phyloP scores from a whole-genome alignment of 1,284 basidiomycete genomes.

The Moesziomyces sp. region DNA sequence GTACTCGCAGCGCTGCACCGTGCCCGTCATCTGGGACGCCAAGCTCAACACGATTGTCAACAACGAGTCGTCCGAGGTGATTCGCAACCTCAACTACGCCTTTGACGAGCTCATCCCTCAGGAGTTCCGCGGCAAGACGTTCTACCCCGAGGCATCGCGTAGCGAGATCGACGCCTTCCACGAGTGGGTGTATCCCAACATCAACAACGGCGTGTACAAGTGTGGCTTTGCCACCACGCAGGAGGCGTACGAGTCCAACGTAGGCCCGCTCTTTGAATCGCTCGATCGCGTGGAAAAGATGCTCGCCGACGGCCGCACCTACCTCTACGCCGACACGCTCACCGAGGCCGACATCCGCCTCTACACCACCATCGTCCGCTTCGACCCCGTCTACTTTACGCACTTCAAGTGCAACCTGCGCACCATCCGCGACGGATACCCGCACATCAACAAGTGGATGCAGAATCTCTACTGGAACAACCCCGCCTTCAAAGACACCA shows the following conservation, averaged over 20 bases:
- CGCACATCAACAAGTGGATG: conserved; percentile 72
- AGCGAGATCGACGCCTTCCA: conserved; percentile 87
- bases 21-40: conserved; percentile 93
- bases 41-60: conserved; percentile 89
- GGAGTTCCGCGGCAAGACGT: conserved; percentile 50
- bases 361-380: conserved; percentile 85
- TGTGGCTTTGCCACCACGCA: conserved; percentile 87
- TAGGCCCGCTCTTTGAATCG: conserved; percentile 75
- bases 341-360: conserved; percentile 90
- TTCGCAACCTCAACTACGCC: conserved; percentile 82
- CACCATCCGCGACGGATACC: conserved; percentile 60
- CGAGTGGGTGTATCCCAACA: conserved; percentile 75
- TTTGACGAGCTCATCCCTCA: conserved; percentile 64
- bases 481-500: conserved; percentile 84
- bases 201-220: conserved; percentile 77
- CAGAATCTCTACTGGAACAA: conserved; percentile 91
- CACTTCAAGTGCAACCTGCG: conserved; percentile 90
- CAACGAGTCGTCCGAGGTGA: conserved; percentile 74
- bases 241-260: conserved; percentile 82
- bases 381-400: conserved; percentile 84
- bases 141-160: conserved; percentile 77
- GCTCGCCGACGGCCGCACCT: conserved; percentile 79
- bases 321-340: conserved; percentile 81
- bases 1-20: conserved; percentile 64
- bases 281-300: conserved; percentile 85